Evolutionary conservation across 2,329 filamentous ascomycete genomes (phyloP), one percentile per base, ranked within the genome.

Genomic region (Epichloe baconii): DNA sequence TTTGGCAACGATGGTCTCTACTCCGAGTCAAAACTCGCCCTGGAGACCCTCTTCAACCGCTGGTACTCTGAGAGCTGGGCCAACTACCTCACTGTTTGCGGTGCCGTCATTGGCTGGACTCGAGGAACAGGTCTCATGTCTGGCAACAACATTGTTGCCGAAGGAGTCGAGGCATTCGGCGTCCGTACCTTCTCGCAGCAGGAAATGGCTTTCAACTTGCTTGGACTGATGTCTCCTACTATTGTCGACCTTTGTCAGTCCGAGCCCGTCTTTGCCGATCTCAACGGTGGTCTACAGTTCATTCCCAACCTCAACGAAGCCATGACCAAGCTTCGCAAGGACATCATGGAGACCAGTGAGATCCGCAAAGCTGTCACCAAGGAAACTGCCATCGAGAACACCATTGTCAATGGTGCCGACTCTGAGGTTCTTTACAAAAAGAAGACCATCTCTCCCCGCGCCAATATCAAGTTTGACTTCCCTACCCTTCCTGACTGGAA

Each of bases 171-270:
- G 75, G 88, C 87, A 61, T 93, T 94, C 58, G 93, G 93, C 62
- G 93, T 97, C 26, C 89, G 93, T 61, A 98, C 93, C 4, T 98
- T 98, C 77, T 97, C 91, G 10, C 93, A 97, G 72, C 89, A 95
- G 67, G 93, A 98, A 71, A 98, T 98, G 93, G 93, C 93, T 15
- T 98, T 98, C 78, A 98, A 98, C 71, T 72, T 98, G 58, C 80
- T 98, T 44, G 91, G 93, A 59, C 80, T 98, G 49, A 95, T 98
- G 93, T 86, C 90, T 1, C 90, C 93, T 38, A 79, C 84, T 31
- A 87, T 98, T 61, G 90, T 95, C 59, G 89, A 98, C 65, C 80
- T 98, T 43, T 98, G 93, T 77, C 93, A 98, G 73, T 76, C 80
- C 44, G 88, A 97, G 72, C 94, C 93, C 11, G 89, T 98, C 53